These are phyloP conservation scores for Chlamydomonas asymmetrica DNA, from an alignment of 139 green algal genomes.

Conservation along the genomic window DNA sequence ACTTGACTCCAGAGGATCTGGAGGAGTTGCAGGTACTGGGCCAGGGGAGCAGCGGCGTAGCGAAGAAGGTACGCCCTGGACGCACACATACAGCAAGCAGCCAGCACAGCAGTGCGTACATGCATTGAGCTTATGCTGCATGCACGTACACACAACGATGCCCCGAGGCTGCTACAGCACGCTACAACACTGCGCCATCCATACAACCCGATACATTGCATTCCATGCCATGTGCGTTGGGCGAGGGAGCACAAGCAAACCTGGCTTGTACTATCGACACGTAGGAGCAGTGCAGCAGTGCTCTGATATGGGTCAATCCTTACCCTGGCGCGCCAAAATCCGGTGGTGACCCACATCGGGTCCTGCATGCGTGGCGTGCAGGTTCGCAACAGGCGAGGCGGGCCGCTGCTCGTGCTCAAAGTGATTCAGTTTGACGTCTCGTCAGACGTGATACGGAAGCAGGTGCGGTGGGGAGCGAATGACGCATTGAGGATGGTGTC, in stretches of 20 bases:
- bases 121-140: no score
- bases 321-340: no score
- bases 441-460: constrained; percentile 54
- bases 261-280: no score
- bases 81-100: background rate
- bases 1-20: constrained; percentile 52
- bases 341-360: no score
- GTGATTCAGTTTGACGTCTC: constrained; percentile 70
- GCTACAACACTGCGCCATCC: no score
- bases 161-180: no score
- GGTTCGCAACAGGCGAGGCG: constrained; percentile 32
- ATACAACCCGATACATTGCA: no score
- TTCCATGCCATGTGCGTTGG: no score
- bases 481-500: no score
- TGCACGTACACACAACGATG: no score
- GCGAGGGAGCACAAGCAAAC: no score
- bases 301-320: background rate
- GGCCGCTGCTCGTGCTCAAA: constrained; percentile 57
- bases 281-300: background rate
- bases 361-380: background rate
- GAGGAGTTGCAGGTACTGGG: constrained; percentile 58
- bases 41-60: constrained; percentile 64
- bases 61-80: constrained; percentile 57
- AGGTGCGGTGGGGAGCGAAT: no score
- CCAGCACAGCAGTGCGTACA: background rate